Percentiles rank a stretch among this genome's conserved stretches.
These are phyloP conservation scores for Iris macrosiphon DNA, from an alignment of 106 monocot species.

Conservation along the genomic window DNA sequence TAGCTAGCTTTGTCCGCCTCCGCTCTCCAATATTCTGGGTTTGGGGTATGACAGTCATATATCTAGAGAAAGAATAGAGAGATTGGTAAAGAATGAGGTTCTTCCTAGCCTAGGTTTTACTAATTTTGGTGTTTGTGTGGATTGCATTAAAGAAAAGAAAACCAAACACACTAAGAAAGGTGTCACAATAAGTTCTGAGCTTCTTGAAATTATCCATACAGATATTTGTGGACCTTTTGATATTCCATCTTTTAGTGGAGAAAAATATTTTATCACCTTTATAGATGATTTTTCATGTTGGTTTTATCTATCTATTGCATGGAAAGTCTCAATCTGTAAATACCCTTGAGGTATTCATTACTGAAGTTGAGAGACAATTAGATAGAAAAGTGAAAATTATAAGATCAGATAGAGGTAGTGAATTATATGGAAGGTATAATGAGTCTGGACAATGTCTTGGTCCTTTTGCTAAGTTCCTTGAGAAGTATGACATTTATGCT, in stretches of 20 bases:
- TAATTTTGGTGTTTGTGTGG: too few relatives aligned
- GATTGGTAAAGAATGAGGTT: constrained; percentile 5
- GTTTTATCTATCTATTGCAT: not conserved
- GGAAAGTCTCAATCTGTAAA: constrained; percentile 1
- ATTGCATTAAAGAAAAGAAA: too few relatives aligned
- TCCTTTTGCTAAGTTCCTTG: constrained; percentile 2
- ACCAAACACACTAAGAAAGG: too few relatives aligned
- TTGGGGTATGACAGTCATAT: too few relatives aligned
- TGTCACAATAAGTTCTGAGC: constrained; percentile 1
- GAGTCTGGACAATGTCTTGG: not conserved
- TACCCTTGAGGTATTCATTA: not conserved
- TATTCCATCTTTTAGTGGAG: not conserved
- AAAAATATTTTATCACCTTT: too few relatives aligned
- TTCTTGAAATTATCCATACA: too few relatives aligned
- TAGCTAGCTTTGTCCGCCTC: too few relatives aligned
- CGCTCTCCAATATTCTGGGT: too few relatives aligned
- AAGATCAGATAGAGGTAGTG: too few relatives aligned
- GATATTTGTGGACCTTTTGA: constrained; percentile 5
- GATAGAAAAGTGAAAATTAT: too few relatives aligned
- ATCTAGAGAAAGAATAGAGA: constrained; percentile 10
- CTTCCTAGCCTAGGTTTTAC: constrained; percentile 3
- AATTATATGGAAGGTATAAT: too few relatives aligned
- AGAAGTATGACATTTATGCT: not conserved
- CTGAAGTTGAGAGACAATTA: too few relatives aligned
- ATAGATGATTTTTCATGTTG: not conserved